These are phyloP conservation scores for Boletus patriciae DNA, from an alignment of 768 basidiomycete species.

Conservation along the genomic window DNA sequence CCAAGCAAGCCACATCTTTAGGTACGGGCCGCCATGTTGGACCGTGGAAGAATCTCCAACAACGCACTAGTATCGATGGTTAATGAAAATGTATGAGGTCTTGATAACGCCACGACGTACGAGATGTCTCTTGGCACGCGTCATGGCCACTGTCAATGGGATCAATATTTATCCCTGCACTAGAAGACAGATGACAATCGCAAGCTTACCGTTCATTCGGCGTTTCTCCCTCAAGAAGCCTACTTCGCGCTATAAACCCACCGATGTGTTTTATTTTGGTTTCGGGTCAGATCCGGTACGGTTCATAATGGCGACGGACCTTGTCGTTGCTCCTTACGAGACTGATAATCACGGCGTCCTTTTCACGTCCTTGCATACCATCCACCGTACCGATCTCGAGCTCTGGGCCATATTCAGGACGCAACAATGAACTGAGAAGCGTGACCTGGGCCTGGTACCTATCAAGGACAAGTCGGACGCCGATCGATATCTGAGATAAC, in stretches of 20 bases:
- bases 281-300: conserved; percentile 1
- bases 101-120: conserved; percentile 45
- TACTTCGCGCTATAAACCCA: conserved; percentile 69
- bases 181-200: neutral
- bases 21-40: conserved; percentile 74
- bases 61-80: conserved; percentile 63
- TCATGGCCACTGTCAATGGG: conserved; percentile 89
- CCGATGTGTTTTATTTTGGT: neutral
- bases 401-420: conserved; percentile 60
- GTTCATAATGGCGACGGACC: conserved; percentile 37
- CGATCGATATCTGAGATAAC: neutral
- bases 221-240: conserved; percentile 94
- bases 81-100: neutral
- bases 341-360: conserved; percentile 89
- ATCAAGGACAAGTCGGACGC: neutral
- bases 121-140: conserved; percentile 82
- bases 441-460: conserved; percentile 94
- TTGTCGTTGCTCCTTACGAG: conserved; percentile 90
- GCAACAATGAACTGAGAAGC: conserved; percentile 73
- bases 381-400: conserved; percentile 95
- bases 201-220: conserved; percentile 72
- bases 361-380: conserved; percentile 96
- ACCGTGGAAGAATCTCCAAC: conserved; percentile 95
- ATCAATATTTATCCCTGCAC: neutral
- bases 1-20: conserved; percentile 91